Evolutionary conservation across 345 rosid genomes (phyloP).

Genomic region (Eucalyptus coolabah): DNA sequence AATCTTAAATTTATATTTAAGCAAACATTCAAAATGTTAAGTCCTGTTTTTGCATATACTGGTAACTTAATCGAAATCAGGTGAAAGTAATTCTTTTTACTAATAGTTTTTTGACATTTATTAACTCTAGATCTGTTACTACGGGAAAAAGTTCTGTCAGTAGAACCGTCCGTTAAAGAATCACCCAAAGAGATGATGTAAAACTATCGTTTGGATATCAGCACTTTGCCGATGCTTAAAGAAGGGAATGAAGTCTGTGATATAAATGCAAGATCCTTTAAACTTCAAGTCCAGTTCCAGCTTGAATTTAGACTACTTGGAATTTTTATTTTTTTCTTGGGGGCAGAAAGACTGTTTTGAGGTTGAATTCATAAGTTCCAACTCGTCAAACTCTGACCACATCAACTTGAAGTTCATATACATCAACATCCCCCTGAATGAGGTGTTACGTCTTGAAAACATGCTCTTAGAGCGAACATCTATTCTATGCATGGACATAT

Average conservation of each 20-base stretch:
- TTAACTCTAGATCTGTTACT: background rate
- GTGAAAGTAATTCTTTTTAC: background rate
- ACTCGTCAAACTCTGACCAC: background rate
- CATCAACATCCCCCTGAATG: background rate
- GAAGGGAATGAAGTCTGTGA: background rate
- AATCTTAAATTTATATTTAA: background rate
- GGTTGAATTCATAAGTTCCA: background rate
- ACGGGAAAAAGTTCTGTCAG: background rate
- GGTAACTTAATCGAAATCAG: background rate
- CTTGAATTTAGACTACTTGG: background rate
- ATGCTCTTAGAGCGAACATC: background rate
- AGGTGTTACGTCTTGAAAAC: background rate
- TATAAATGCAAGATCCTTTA: background rate
- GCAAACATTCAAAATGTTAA: background rate
- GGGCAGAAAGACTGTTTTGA: background rate
- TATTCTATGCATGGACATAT: background rate
- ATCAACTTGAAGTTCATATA: background rate
- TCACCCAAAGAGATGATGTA: background rate
- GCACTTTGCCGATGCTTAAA: background rate
- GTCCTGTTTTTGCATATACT: background rate
- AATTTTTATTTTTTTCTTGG: too few relatives aligned
- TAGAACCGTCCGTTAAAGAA: background rate
- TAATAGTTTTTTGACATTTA: background rate
- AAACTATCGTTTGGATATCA: background rate
- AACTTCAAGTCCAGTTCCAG: too few relatives aligned